These are phyloP conservation scores for Smallanthus sonchifolius DNA, from an alignment of 129 eudicot genomes.

Conservation along the genomic window DNA sequence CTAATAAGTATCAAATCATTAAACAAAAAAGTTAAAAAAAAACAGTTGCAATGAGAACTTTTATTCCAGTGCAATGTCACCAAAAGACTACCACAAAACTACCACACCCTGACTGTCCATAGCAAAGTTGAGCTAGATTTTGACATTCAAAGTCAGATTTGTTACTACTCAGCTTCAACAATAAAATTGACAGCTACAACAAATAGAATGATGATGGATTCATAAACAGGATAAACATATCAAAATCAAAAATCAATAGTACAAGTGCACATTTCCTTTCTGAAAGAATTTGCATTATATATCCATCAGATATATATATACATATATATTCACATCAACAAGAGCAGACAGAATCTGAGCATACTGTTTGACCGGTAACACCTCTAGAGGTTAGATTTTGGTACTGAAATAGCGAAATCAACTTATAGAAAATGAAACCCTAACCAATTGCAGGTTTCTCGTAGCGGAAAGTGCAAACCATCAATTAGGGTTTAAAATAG, in stretches of 20 bases:
- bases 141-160: neutral
- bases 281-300: neutral
- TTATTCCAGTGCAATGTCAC: neutral
- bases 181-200: neutral
- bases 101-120: neutral
- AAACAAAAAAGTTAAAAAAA: neutral
- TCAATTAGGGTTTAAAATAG: conserved; percentile 20
- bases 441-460: neutral
- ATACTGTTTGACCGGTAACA: neutral
- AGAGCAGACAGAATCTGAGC: conserved; percentile 1
- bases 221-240: neutral
- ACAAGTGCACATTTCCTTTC: neutral
- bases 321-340: neutral
- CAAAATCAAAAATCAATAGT: neutral
- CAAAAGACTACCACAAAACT: neutral
- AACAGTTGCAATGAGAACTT: neutral
- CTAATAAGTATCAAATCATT: neutral
- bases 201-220: neutral
- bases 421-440: neutral
- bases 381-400: neutral
- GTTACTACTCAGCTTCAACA: neutral
- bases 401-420: neutral
- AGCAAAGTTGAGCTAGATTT: conserved; percentile 9
- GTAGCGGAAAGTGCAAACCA: neutral
- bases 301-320: neutral